phyloP scores from a whole-genome alignment of 768 basidiomycete species.

The Suillus placidus region DNA sequence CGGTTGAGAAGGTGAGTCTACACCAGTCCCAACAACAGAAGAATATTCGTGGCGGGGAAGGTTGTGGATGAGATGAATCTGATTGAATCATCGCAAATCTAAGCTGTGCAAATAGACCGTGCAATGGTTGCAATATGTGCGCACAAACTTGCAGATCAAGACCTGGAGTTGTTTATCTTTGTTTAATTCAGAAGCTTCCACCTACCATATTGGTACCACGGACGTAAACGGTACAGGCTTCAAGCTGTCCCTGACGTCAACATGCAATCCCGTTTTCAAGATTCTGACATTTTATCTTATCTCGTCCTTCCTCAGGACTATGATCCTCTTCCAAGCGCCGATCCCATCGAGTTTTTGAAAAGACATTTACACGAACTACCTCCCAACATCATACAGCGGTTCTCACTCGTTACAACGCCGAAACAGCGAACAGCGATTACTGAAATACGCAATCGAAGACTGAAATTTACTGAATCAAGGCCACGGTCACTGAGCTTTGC shows the following conservation, averaged over 20 bases:
- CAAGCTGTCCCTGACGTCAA: not conserved
- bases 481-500: constrained; percentile 60
- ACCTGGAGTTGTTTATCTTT: constrained; percentile 22
- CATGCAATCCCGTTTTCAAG: constrained; percentile 21
- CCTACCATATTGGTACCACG: not conserved
- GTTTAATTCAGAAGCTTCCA: constrained; percentile 15
- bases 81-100: not conserved
- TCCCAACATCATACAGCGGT: constrained; percentile 55
- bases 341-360: constrained; percentile 66
- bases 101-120: not conserved
- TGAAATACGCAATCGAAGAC: constrained; percentile 71
- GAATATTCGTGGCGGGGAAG: constrained; percentile 19
- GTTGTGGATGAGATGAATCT: constrained; percentile 7
- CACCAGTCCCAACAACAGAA: constrained; percentile 62
- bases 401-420: constrained; percentile 51
- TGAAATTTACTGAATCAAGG: constrained; percentile 57
- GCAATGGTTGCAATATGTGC: not conserved
- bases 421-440: constrained; percentile 67
- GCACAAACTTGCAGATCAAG: not conserved
- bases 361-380: constrained; percentile 65
- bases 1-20: constrained; percentile 40
- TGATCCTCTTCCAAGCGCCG: constrained; percentile 56
- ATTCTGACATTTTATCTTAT: constrained; percentile 43
- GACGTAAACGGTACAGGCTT: not conserved
- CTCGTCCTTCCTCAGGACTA: constrained; percentile 63